Evolutionary conservation across 257 asterid genomes (phyloP), one percentile per base, ranked within the genome.

Genomic region (Plantago major): DNA sequence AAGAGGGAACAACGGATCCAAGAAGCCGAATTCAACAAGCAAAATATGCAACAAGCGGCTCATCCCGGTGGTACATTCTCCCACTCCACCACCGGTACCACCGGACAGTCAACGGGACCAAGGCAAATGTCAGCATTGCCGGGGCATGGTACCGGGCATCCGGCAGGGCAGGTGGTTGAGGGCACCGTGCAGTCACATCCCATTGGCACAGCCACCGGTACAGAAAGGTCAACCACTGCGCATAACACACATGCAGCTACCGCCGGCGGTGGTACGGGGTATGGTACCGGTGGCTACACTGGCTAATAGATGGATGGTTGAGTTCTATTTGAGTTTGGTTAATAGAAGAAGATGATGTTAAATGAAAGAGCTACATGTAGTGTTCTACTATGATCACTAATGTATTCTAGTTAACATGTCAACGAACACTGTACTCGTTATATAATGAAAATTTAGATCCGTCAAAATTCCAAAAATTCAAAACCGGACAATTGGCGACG

Each of bases 91-190:
- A 15, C 74, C 0, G 81, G 78, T 0, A 62, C 28, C n/a, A 22
- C 62, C 0, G 80, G 78, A 4, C 71, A 79, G 42, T 42, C 79
- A 37, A 71, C 70, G 14, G 87, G 78, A 11, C 44, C 56, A 19
- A 76, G 72, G 64, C 87, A 82, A 60, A 81, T 78, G 88, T 82
- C 85, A 1, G 85, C 84, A 0, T 42, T 78, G 49, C 85, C 83
- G 0, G 83, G 84, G 1, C 90, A 84, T 18, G 86, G 87, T 6
- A 79, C 77, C 0, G 84, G 88, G 0, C 60, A 72, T 53, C 87
- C 91, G 5, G 17, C 64, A 1, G 91, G 84, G 9, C 82, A 56
- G 22, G 85, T 81, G 68, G 58, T 73, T 12, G 88, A 78, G 61
- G 90, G 82, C 42, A 71, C 71, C 10, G 50, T 60, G 0, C 13